phyloP scores from a whole-genome alignment of 805 yeast species.

The Hanseniaspora vineae region DNA sequence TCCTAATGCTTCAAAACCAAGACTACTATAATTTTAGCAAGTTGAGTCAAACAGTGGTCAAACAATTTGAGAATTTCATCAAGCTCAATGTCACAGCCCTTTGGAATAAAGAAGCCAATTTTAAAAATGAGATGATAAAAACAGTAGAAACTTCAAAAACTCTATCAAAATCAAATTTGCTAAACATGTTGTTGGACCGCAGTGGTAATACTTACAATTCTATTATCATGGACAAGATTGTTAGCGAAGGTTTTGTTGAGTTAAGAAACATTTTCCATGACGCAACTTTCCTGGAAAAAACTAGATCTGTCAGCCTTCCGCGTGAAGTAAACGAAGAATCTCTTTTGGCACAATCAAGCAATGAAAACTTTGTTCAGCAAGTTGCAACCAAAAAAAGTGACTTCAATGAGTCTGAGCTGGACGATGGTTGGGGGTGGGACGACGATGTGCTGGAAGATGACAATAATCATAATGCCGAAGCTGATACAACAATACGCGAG shows the following conservation, averaged over 20 bases:
- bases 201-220: slow-evolving; percentile 11
- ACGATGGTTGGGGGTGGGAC: slow-evolving; percentile 2
- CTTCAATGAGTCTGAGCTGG: neutral
- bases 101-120: slow-evolving; percentile 6
- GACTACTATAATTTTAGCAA: neutral
- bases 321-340: neutral
- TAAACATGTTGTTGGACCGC: slow-evolving; percentile 10
- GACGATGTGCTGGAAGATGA: slow-evolving; percentile 1
- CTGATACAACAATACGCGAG: no score
- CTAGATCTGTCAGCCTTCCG: neutral
- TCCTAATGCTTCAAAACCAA: neutral
- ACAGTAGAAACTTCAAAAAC: slow-evolving; percentile 6
- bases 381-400: no score
- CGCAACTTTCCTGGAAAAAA: neutral
- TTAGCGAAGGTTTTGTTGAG: neutral
- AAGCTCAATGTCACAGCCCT: slow-evolving; percentile 13
- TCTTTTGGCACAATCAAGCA: no score
- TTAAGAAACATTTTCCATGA: slow-evolving; percentile 4
- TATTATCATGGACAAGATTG: slow-evolving; percentile 14
- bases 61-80: slow-evolving; percentile 15
- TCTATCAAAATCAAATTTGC: slow-evolving; percentile 8
- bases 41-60: slow-evolving; percentile 12
- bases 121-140: slow-evolving; percentile 2
- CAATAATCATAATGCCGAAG: no score
- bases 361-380: no score